A percentile compares a stretch with the other conserved stretches of the same genome.
Evolutionary conservation across 208 protist species (phyloP).

Genomic region (Paratrypanosoma confusum): DNA sequence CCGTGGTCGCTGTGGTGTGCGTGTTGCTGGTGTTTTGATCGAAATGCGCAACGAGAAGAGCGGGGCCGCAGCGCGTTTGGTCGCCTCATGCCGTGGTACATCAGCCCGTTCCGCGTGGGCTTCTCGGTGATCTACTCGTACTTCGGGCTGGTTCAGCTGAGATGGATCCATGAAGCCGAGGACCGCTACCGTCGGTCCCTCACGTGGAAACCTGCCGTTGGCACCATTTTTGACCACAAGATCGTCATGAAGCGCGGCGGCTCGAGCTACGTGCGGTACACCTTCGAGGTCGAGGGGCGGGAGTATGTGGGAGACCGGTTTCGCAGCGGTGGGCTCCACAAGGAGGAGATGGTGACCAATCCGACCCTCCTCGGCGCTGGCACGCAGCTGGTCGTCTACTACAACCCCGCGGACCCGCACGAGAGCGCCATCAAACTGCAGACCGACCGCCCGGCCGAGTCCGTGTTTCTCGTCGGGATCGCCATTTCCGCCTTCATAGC

Average conservation of each 20-base stretch:
- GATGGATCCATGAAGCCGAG: conserved; percentile 69
- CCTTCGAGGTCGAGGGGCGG: conserved; percentile 55
- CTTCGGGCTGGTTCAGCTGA: conserved; percentile 49
- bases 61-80: no score
- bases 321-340: conserved; percentile 73
- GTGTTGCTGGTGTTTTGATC: no score
- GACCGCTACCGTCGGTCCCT: conserved; percentile 68
- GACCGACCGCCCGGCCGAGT: conserved; percentile 65
- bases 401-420: conserved; percentile 70
- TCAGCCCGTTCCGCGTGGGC: conserved; percentile 60
- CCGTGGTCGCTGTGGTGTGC: no score
- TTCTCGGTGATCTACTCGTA: conserved; percentile 66
- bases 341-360: conserved; percentile 74
- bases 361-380: conserved; percentile 74
- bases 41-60: no score
- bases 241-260: conserved; percentile 75
- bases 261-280: conserved; percentile 75
- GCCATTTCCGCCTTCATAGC: conserved; percentile 56
- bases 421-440: conserved; percentile 83
- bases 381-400: conserved; percentile 79
- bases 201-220: conserved; percentile 78
- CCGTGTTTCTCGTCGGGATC: conserved; percentile 53
- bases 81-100: conserved; percentile 87
- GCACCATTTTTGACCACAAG: conserved; percentile 83
- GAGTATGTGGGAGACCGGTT: conserved; percentile 77